Evolutionary conservation across 441 rosid species (phyloP), one percentile per base, ranked within the genome.

Genomic region (Mallotus japonicus): DNA sequence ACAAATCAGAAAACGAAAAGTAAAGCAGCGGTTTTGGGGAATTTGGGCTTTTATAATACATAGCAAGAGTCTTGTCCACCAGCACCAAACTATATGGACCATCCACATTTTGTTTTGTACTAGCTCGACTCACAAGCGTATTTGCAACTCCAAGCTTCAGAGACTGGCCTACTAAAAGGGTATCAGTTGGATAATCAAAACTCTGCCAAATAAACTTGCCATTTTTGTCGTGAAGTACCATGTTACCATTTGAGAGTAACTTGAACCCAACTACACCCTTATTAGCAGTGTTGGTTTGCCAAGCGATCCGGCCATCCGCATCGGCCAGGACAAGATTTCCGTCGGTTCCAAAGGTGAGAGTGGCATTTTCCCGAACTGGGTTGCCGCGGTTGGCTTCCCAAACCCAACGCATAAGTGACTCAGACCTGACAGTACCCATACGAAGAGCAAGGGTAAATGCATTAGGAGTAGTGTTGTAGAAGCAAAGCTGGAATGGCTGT

Each of bases 391-490:
- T 88, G 8, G 89, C 92, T 75, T 88, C 95, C 92, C 92, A 87
- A 15, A 90, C 89, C 88, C 88, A 88, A 1, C 88, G 75, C 51
- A 73, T 80, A 0, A 82, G 46, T 0, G 91, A 79, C 14, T 86
- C 86, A 3, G 85, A 78, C 5, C 83, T 80, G 7, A 74, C 67
- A 7, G 83, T 81, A 2, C 87, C 93, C 79, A 89, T 85, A 13
- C 92, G 78, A 2, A 92, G 75, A 13, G 92, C 92, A 8, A 90
- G 81, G 4, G 92, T 90, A 83, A 68, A 90, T 7, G 83, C 89
- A 61, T 86, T 86, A 0, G 90, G 90, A 7, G 97, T 89, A 61
- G 97, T 88, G 86, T 88, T 91, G 70, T 89, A 93, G 68, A 93
- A 93, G 73, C 84, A 81, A 4, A 93, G 86, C 20, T 87, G 90